Percentiles rank a stretch among this genome's conserved stretches.
Conservation (phyloP, 2,329 filamentous ascomycete genomes). For the Thelonectria blattea region DNA sequence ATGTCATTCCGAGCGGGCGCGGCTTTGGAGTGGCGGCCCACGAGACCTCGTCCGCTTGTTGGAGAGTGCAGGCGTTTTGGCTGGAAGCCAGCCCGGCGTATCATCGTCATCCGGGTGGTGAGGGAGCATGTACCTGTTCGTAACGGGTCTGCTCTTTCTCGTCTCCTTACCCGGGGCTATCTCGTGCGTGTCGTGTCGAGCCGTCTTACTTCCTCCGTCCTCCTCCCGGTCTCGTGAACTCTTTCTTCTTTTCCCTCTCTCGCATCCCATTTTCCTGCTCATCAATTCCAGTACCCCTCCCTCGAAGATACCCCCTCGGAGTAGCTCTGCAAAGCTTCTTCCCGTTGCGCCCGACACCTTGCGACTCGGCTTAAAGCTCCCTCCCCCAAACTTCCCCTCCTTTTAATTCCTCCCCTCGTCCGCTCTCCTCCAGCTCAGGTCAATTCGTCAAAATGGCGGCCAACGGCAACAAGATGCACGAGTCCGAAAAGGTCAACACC, state of each 20-base stretch:
- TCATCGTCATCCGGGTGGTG: conserved; percentile 35
- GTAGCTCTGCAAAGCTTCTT: conserved; percentile 8
- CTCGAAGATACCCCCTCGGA: conserved; percentile 20
- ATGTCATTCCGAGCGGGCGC: conserved; percentile 28
- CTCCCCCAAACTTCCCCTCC: conserved; percentile 24
- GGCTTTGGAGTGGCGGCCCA: conserved; percentile 15
- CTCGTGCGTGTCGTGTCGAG: too few relatives aligned
- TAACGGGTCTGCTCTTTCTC: conserved; percentile 22
- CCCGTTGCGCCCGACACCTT: conserved; percentile 24
- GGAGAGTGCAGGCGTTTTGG: conserved; percentile 10
- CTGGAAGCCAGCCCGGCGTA: conserved; percentile 25
- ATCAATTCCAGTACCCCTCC: conserved; percentile 10
- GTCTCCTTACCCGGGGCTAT: conserved; percentile 25
- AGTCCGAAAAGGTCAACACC: conserved; percentile 87
- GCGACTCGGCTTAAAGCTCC: conserved; percentile 24
- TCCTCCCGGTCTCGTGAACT: conserved; percentile 16
- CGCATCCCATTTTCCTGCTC: conserved; percentile 12
- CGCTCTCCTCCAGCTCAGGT: conserved; percentile 21
- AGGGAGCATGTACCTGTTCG: conserved; percentile 18
- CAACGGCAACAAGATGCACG: conserved; percentile 52
- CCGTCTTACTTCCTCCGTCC: conserved; percentile 8
- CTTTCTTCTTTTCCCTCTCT: conserved; percentile 19
- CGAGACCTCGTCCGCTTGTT: conserved; percentile 28
- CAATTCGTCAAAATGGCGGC: conserved; percentile 42
- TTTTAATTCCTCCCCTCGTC: conserved; percentile 15